phyloP scores from a whole-genome alignment of 2,329 filamentous ascomycete genomes.

The Penicillium psychrosexuale region DNA sequence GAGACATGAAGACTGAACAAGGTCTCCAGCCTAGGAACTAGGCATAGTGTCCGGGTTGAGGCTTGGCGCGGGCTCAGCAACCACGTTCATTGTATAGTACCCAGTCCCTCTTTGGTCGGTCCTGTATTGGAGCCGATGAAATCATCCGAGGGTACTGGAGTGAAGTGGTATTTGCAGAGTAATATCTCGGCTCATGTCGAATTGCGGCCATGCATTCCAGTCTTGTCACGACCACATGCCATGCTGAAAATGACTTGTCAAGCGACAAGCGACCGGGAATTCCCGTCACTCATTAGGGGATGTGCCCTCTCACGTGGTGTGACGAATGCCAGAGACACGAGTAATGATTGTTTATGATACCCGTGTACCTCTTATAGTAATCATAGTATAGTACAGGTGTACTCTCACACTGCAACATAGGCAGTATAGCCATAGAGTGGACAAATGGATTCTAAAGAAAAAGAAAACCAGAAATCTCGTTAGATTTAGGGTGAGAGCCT shows the following conservation, averaged over 20 bases:
- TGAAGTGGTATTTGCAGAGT: neutral
- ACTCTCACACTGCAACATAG: neutral
- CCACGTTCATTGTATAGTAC: neutral
- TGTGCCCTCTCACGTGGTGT: neutral
- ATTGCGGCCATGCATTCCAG: neutral
- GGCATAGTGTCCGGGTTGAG: neutral
- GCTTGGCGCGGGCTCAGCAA: neutral
- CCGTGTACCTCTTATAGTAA: neutral
- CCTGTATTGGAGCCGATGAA: neutral
- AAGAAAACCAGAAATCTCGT: neutral
- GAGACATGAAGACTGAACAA: neutral
- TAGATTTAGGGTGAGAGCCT: neutral
- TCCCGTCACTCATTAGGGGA: neutral
- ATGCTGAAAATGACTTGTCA: neutral
- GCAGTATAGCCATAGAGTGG: neutral
- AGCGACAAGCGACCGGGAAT: neutral
- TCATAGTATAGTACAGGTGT: neutral
- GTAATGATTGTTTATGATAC: conserved; percentile 1
- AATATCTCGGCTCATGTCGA: neutral
- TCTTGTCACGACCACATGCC: neutral
- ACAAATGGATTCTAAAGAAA: neutral
- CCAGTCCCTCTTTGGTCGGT: neutral
- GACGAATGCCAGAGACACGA: neutral
- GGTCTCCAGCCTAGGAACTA: neutral
- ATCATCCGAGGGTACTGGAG: too few relatives aligned